Base-by-base conservation (phyloP, 1,284 basidiomycete species). In the Gomphus bonarii region DNA sequence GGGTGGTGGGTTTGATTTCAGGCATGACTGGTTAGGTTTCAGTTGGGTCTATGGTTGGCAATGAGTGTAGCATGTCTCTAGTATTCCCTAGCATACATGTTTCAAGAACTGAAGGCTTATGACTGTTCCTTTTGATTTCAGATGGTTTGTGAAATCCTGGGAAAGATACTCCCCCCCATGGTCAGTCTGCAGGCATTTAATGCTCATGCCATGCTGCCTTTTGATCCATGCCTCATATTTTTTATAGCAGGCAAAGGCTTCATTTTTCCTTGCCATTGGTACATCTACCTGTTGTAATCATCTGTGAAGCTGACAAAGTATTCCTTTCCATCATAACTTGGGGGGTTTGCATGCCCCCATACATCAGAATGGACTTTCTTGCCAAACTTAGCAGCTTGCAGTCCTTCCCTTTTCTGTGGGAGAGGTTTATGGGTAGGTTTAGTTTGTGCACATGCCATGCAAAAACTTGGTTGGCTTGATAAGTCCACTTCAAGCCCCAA, bases 151-250 rank as follows among this genome's bases (percentile, higher is more conserved):
- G 50, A 74, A 70, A 16, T 63, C 63, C 2, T 61, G 49, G 14
- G 64, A 61, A 1, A 62, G 49, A 55, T 64, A 67, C 63, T 72
- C 64, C 16, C 69, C 67, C 7, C 70, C 68, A 18, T 66, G 55
- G 59, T 73, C 67, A 2, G 60, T 59, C 3, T 65, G 58, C 2
- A 70, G 59, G 5, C 59, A 61, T 40, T 66, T 63, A 48, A 72
- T 67, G 0, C 16, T 36, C 5, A 60, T 55, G 1, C 58, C 43
- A 1, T 55, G 35, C 42, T 70, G 68, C 11, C 55, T 59, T 42
- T 65, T 64, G 10, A 66, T 40, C 63, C 63, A 68, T 3, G 67
- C 64, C 46, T 70, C 63, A 43, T 66, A 65, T 14, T 63, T 47
- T 44, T 63, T 61, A 50, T 70, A 70, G 9, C 50, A 28, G 0